These are phyloP conservation scores for Beauveria australis DNA, from an alignment of 2,329 filamentous ascomycete species.

Conservation along the genomic window DNA sequence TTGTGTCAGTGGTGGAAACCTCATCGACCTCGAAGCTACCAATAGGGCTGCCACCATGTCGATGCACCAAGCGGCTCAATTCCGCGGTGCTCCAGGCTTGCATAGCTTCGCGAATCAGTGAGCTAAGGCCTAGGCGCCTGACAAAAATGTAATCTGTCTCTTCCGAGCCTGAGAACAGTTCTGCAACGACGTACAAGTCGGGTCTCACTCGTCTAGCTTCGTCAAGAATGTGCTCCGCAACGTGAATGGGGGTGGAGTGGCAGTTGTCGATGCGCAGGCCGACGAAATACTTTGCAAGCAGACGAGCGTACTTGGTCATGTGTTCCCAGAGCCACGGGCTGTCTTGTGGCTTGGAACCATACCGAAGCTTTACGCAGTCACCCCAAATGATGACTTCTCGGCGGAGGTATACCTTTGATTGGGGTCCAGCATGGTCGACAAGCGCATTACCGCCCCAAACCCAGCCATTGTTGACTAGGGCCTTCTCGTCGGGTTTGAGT, in stretches of 20 bases:
- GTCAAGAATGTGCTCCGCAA: slow-evolving; percentile 91
- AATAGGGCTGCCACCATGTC: slow-evolving; percentile 87
- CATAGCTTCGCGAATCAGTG: slow-evolving; percentile 94
- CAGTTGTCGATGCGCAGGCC: slow-evolving; percentile 98
- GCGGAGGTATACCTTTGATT: slow-evolving; percentile 87
- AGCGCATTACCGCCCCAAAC: slow-evolving; percentile 96
- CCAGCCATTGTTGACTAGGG: slow-evolving; percentile 94
- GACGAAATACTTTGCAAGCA: slow-evolving; percentile 90
- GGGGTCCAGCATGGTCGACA: slow-evolving; percentile 83
- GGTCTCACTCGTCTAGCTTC: slow-evolving; percentile 83
- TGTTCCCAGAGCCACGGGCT: slow-evolving; percentile 93
- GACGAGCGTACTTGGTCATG: slow-evolving; percentile 85
- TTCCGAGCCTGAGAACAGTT: slow-evolving; percentile 92
- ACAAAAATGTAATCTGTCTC: slow-evolving; percentile 96
- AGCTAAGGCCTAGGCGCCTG: slow-evolving; percentile 82
- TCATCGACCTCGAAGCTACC: slow-evolving; percentile 96
- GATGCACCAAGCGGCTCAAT: slow-evolving; percentile 84
- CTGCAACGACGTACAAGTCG: slow-evolving; percentile 84
- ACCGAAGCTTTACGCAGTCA: slow-evolving; percentile 94
- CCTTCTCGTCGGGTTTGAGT: slow-evolving; percentile 67
- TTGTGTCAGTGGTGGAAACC: slow-evolving; percentile 50
- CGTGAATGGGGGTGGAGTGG: slow-evolving; percentile 89
- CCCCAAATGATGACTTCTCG: slow-evolving; percentile 97
- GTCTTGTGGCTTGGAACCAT: slow-evolving; percentile 71
- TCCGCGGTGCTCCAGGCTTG: slow-evolving; percentile 95